These are phyloP conservation scores for Rhodosporidiobolus sp. DNA, from an alignment of 768 basidiomycete species.

Conservation along the genomic window DNA sequence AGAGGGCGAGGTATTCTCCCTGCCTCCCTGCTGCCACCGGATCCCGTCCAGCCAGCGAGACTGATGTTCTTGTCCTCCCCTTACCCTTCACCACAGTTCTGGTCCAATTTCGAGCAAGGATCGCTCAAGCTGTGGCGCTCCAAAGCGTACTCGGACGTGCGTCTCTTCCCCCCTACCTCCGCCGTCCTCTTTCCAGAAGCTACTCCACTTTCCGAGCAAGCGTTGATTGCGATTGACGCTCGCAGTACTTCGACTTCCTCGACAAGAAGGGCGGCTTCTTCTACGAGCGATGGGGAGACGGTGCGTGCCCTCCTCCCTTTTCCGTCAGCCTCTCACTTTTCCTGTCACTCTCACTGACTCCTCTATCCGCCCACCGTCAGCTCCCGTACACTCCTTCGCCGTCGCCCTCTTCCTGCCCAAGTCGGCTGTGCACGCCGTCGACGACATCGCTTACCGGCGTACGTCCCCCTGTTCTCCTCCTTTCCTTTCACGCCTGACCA, in stretches of 20 bases:
- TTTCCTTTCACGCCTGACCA: not conserved
- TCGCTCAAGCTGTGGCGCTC: constrained; percentile 79
- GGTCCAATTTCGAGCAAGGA: constrained; percentile 92
- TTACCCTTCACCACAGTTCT: constrained; percentile 51
- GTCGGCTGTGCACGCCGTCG: constrained; percentile 87
- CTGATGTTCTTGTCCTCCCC: not conserved
- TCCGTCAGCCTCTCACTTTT: not conserved
- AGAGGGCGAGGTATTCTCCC: too few species aligned
- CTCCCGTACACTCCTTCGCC: constrained; percentile 83
- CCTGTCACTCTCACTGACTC: not conserved
- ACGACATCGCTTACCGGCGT: constrained; percentile 45
- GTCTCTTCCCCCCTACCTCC: not conserved
- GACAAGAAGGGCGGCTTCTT: constrained; percentile 65
- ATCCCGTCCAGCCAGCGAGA: too few species aligned
- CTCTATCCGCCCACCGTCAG: constrained; percentile 44
- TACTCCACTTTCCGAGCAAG: too few species aligned
- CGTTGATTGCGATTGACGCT: constrained; percentile 34
- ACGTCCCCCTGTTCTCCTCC: constrained; percentile 49
- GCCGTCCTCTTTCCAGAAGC: not conserved
- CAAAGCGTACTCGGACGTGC: constrained; percentile 34
- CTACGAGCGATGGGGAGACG: constrained; percentile 78
- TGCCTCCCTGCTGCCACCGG: too few species aligned
- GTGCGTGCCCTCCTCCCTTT: not conserved
- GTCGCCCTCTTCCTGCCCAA: constrained; percentile 83
- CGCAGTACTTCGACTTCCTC: constrained; percentile 78